phyloP scores from a whole-genome alignment of 2,329 filamentous ascomycete genomes.

The Colletotrichum cereale region DNA sequence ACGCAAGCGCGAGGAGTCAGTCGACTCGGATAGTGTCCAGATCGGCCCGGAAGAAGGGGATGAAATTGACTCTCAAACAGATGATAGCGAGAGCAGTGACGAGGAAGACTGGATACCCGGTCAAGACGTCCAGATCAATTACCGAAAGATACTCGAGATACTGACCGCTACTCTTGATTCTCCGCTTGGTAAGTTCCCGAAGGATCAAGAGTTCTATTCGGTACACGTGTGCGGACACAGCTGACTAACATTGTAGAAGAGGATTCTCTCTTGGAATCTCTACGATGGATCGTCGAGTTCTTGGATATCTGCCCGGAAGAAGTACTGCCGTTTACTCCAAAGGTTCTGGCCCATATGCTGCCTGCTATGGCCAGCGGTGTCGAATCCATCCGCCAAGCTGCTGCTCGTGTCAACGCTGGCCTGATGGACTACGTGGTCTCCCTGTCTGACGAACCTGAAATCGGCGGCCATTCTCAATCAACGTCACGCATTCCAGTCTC shows the following conservation, averaged over 20 bases:
- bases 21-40: conserved; percentile 73
- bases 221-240: background rate
- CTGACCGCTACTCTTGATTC: conserved; percentile 90
- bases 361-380: conserved; percentile 94
- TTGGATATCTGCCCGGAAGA: conserved; percentile 98
- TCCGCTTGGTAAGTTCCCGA: conserved; percentile 71
- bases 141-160: conserved; percentile 91
- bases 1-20: conserved; percentile 76
- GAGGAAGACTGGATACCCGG: conserved; percentile 98
- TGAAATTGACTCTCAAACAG: conserved; percentile 69
- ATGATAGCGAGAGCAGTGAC: conserved; percentile 70
- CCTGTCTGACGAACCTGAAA: conserved; percentile 77
- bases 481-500: conserved; percentile 58
- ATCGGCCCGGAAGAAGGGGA: conserved; percentile 71
- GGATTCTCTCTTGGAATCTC: conserved; percentile 88
- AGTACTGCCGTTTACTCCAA: conserved; percentile 93
- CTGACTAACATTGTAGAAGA: conserved; percentile 71
- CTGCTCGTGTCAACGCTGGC: conserved; percentile 88
- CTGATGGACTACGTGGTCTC: conserved; percentile 96
- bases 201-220: background rate
- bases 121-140: conserved; percentile 95
- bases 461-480: conserved; percentile 50
- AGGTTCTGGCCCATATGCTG: conserved; percentile 89
- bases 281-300: conserved; percentile 96
- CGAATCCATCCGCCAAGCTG: conserved; percentile 89